Conservation (phyloP, 1,284 basidiomycete genomes). For the Porodaedalea pini region DNA sequence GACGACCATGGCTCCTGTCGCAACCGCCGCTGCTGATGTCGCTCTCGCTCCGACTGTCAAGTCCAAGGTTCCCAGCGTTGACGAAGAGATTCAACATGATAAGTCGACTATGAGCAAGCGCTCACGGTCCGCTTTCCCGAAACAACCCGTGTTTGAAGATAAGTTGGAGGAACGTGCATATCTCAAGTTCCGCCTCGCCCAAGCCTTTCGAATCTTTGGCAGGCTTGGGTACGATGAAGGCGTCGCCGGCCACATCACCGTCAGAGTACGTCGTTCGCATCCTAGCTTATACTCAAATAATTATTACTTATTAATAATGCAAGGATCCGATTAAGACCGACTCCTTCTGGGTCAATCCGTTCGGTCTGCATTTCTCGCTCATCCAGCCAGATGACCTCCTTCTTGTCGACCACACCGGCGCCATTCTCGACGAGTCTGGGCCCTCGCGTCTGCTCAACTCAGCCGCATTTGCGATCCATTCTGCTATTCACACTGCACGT, state of each 20-base stretch:
- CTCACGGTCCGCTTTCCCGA: slow-evolving; percentile 18
- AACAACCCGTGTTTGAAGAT: slow-evolving; percentile 33
- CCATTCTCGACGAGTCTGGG: slow-evolving; percentile 43
- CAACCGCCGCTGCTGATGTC: neutral
- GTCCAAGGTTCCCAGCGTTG: neutral
- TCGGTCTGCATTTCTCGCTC: slow-evolving; percentile 42
- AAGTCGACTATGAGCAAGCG: neutral
- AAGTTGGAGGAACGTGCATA: slow-evolving; percentile 45
- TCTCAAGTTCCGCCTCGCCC: slow-evolving; percentile 52
- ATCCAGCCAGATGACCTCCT: slow-evolving; percentile 46
- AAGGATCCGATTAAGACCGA: slow-evolving; percentile 47
- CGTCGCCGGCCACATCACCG: slow-evolving; percentile 59
- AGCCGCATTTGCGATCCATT: slow-evolving; percentile 50
- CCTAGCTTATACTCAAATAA: no score
- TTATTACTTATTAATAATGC: no score
- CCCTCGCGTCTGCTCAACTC: slow-evolving; percentile 40
- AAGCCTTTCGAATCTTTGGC: slow-evolving; percentile 49
- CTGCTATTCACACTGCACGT: slow-evolving; percentile 53
- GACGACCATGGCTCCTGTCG: slow-evolving; percentile 9
- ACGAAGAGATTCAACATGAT: slow-evolving; percentile 4
- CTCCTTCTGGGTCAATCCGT: slow-evolving; percentile 56
- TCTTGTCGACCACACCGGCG: slow-evolving; percentile 46
- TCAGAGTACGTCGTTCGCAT: slow-evolving; percentile 37
- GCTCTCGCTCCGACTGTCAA: neutral
- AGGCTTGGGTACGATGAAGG: slow-evolving; percentile 59